These are phyloP conservation scores for Lyophyllum semitale DNA, from an alignment of 768 basidiomycete species.

Conservation along the genomic window DNA sequence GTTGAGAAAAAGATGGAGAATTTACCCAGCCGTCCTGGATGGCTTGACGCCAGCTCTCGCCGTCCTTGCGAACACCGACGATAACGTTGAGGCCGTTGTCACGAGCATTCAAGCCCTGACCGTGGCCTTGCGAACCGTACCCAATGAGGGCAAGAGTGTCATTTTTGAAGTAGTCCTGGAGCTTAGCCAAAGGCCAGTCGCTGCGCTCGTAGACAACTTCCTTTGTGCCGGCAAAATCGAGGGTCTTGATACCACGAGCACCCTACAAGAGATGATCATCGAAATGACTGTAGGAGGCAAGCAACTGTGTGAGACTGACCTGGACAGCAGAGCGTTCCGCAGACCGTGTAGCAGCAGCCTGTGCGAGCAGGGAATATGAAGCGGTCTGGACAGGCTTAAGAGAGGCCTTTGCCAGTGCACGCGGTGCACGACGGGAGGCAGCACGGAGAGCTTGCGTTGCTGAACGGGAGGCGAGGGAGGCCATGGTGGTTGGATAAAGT, in stretches of 20 bases:
- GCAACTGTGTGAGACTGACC: constrained; percentile 24
- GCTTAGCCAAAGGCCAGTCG: constrained; percentile 97
- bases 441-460: constrained; percentile 62
- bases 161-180: constrained; percentile 99
- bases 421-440: constrained; percentile 67
- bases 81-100: constrained; percentile 99
- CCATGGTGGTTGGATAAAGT: constrained; percentile 47
- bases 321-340: constrained; percentile 32
- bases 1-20: constrained; percentile 12
- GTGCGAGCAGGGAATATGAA: constrained; percentile 70
- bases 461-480: constrained; percentile 65
- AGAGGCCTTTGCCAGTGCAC: constrained; percentile 40
- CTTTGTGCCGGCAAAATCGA: constrained; percentile 93
- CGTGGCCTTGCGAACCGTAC: constrained; percentile 98
- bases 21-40: constrained; percentile 91
- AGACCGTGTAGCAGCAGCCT: constrained; percentile 45
- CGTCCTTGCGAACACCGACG: constrained; percentile 95
- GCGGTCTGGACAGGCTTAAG: constrained; percentile 50
- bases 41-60: constrained; percentile 96
- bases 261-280: constrained; percentile 36
- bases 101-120: constrained; percentile 97
- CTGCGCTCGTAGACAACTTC: constrained; percentile 93
- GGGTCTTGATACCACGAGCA: constrained; percentile 86
- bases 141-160: constrained; percentile 99
- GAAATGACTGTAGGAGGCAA: constrained; percentile 1